Conservation (phyloP, 345 rosid species). For the Moricandia moricandioides region DNA sequence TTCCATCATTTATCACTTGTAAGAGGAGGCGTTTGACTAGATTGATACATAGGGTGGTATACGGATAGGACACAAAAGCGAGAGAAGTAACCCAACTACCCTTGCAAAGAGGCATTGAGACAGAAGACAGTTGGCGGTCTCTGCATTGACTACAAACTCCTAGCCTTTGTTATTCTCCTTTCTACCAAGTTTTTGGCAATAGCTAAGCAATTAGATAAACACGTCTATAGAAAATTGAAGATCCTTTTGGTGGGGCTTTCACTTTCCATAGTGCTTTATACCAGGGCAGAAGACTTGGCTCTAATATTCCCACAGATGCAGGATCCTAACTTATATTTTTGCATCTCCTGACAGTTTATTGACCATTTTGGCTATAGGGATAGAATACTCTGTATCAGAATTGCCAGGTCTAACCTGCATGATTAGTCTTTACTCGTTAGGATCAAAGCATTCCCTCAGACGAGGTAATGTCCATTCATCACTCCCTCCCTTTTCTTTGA, state of each 20-base stretch:
- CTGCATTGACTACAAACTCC: not conserved
- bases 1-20: not conserved
- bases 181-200: not conserved
- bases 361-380: not conserved
- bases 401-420: not conserved
- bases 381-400: not conserved
- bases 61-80: not conserved
- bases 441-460: not conserved
- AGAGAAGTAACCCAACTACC: not conserved
- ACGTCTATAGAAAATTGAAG: not conserved
- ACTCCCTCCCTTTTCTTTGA: not conserved
- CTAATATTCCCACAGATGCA: not conserved
- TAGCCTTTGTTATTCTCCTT: not conserved
- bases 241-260: not conserved
- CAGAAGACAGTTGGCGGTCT: not conserved
- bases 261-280: not conserved
- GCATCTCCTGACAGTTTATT: not conserved
- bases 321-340: not conserved
- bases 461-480: not conserved
- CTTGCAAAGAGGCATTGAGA: not conserved
- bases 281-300: not conserved
- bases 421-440: not conserved
- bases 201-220: not conserved
- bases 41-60: not conserved
- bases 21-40: not conserved